These are phyloP conservation scores for Agrostemma githago DNA, from an alignment of 148 eudicot genomes.

Conservation along the genomic window DNA sequence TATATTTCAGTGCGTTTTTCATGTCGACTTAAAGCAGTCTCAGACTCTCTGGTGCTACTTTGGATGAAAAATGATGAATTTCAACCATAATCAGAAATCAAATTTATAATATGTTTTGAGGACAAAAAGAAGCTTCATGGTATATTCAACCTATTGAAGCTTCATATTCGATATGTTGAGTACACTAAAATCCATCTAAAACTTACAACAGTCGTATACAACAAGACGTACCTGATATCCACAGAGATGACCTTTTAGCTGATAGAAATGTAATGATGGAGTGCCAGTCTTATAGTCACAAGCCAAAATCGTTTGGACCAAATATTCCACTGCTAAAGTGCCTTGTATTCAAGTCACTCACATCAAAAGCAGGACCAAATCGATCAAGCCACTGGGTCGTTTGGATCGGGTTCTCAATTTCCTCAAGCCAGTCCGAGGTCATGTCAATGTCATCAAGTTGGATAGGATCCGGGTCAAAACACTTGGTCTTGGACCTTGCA, in stretches of 20 bases:
- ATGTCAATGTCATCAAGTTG: conserved; percentile 82
- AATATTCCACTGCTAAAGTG: conserved; percentile 67
- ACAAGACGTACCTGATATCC: not conserved
- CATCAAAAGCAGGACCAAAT: conserved; percentile 71
- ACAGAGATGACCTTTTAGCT: not conserved
- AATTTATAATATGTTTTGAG: not conserved
- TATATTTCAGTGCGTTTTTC: no score
- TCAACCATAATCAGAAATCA: no score
- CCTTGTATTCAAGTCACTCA: conserved; percentile 84
- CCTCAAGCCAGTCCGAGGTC: conserved; percentile 99
- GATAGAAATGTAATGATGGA: not conserved
- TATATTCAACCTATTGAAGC: not conserved
- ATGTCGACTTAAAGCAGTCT: no score
- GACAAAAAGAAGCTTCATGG: not conserved
- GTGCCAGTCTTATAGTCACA: conserved; percentile 36
- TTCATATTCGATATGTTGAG: not conserved
- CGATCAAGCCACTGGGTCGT: conserved; percentile 89
- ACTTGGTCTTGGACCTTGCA: conserved; percentile 42
- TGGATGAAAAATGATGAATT: no score
- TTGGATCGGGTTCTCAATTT: conserved; percentile 64
- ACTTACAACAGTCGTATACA: not conserved
- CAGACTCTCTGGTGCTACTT: no score
- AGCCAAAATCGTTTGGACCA: conserved; percentile 63
- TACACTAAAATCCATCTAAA: not conserved
- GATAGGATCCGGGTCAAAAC: conserved; percentile 58